Percentiles rank a stretch among this genome's conserved stretches.
Evolutionary conservation across 169 alveolate genomes (phyloP).

Genomic region (Cryptosporidium sp.): DNA sequence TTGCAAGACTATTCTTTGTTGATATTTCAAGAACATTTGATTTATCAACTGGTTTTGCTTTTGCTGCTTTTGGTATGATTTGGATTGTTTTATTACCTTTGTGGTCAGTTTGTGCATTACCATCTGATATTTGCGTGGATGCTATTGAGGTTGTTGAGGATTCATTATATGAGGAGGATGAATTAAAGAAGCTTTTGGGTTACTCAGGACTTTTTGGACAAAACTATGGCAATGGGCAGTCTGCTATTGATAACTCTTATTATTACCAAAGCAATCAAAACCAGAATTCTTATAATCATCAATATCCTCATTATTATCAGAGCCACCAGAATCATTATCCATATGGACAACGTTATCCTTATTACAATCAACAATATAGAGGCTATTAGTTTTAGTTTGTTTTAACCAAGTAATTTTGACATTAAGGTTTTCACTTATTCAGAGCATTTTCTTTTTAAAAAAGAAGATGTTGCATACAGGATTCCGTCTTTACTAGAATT

Average conservation of each 20-base stretch:
- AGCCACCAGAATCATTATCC: background rate
- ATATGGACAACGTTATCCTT: constrained; percentile 17
- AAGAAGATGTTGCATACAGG: background rate
- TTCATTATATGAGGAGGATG: constrained; percentile 25
- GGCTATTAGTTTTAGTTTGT: constrained; percentile 22
- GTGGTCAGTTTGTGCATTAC: constrained; percentile 75
- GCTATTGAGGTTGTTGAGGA: constrained; percentile 46
- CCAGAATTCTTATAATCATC: constrained; percentile 5
- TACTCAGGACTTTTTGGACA: background rate
- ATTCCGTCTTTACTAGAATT: background rate
- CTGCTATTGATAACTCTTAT: constrained; percentile 6
- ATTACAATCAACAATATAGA: constrained; percentile 54
- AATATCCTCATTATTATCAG: constrained; percentile 18
- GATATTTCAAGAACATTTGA: constrained; percentile 71
- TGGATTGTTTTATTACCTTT: constrained; percentile 62
- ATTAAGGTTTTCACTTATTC: background rate
- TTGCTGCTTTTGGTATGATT: constrained; percentile 75
- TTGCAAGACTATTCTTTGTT: constrained; percentile 67
- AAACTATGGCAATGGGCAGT: background rate
- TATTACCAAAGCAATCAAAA: background rate
- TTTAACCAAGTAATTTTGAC: background rate
- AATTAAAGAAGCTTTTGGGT: constrained; percentile 36
- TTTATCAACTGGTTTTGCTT: constrained; percentile 74
- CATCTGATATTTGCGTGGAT: constrained; percentile 63
- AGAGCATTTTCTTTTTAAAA: no score